Evolutionary conservation across 2,329 filamentous ascomycete species (phyloP).

Genomic region (Fusarium sp.): DNA sequence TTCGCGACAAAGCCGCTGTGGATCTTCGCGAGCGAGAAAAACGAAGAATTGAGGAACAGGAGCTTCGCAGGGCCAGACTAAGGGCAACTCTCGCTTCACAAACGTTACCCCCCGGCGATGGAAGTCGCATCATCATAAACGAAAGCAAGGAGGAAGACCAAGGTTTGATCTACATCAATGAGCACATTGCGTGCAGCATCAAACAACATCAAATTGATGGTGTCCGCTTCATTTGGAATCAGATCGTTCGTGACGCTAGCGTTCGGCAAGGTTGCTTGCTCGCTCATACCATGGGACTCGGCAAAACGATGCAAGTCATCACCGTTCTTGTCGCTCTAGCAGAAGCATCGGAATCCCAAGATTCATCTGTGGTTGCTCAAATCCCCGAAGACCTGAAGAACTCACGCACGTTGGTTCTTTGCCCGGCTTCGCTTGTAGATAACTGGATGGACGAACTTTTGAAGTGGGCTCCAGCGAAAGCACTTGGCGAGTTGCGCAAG

Average conservation of each 20-base stretch:
- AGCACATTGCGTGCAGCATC: constrained; percentile 72
- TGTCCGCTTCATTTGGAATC: constrained; percentile 89
- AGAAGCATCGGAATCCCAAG: constrained; percentile 70
- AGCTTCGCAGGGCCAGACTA: constrained; percentile 62
- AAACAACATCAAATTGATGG: constrained; percentile 86
- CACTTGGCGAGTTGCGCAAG: constrained; percentile 68
- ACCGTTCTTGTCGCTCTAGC: constrained; percentile 82
- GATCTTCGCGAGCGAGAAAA: constrained; percentile 68
- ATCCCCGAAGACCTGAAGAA: constrained; percentile 74
- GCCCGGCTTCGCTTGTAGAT: constrained; percentile 78
- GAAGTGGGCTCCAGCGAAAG: constrained; percentile 71
- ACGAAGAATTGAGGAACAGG: constrained; percentile 65
- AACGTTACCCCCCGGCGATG: constrained; percentile 59
- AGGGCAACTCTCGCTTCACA: constrained; percentile 60
- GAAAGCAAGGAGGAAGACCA: constrained; percentile 71
- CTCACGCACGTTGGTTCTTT: constrained; percentile 78
- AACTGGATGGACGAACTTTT: constrained; percentile 87
- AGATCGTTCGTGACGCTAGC: constrained; percentile 72
- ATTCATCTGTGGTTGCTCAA: constrained; percentile 70
- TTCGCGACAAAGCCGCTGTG: constrained; percentile 56
- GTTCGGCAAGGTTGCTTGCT: constrained; percentile 80
- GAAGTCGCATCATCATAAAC: constrained; percentile 72
- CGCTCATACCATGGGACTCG: constrained; percentile 91
- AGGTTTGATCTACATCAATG: constrained; percentile 72
- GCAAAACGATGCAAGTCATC: constrained; percentile 93